Evolutionary conservation across 2,329 filamentous ascomycete species (phyloP).

Genomic region (Madurella mycetomatis): DNA sequence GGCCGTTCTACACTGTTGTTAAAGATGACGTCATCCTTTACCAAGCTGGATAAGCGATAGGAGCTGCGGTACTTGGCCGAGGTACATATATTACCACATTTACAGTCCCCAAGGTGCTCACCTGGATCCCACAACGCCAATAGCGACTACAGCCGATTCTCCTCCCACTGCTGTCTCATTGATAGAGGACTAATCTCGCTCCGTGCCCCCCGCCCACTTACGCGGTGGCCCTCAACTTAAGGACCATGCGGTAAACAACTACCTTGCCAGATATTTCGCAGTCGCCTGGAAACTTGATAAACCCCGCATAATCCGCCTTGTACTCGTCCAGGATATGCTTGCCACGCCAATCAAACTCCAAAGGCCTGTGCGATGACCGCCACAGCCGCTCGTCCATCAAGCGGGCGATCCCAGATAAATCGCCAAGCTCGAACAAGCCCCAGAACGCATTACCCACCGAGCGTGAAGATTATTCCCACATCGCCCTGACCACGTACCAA

Average conservation of each 20-base stretch:
- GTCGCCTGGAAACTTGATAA: constrained; percentile 36
- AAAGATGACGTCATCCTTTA: neutral
- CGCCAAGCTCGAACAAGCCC: constrained; percentile 42
- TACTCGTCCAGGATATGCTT: constrained; percentile 30
- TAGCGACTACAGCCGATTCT: neutral
- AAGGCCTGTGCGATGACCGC: constrained; percentile 27
- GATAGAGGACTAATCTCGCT: constrained; percentile 16
- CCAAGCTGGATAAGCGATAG: too few species aligned
- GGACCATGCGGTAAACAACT: neutral
- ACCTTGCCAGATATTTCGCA: constrained; percentile 32
- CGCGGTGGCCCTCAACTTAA: constrained; percentile 6
- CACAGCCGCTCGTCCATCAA: constrained; percentile 36
- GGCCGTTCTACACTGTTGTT: too few species aligned
- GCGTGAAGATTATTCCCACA: constrained; percentile 36
- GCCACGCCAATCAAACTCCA: constrained; percentile 36
- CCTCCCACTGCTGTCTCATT: constrained; percentile 16
- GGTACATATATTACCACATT: too few species aligned
- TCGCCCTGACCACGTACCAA: constrained; percentile 20
- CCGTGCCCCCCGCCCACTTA: constrained; percentile 12
- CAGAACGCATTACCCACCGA: constrained; percentile 39
- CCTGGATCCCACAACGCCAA: neutral
- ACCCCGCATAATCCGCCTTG: constrained; percentile 29
- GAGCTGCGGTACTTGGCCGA: too few species aligned
- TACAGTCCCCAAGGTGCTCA: too few species aligned
- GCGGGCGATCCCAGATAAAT: constrained; percentile 40